Evolutionary conservation across 2,329 filamentous ascomycete genomes (phyloP).

Genomic region (Colletotrichum cordylinicola): DNA sequence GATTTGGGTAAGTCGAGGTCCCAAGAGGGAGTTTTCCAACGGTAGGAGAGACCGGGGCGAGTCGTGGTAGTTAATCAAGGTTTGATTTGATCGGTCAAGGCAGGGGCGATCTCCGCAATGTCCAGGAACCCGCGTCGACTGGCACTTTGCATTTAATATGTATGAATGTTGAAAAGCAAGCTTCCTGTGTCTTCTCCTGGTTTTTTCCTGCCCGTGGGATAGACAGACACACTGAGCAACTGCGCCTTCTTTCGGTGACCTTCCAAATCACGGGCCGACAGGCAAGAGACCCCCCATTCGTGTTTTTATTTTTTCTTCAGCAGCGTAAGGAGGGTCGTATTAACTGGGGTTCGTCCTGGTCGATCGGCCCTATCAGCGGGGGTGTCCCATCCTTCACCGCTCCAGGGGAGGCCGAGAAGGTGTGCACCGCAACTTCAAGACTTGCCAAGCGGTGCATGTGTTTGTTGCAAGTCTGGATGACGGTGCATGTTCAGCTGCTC

Average conservation of each 20-base stretch:
- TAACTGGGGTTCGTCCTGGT: slow-evolving; percentile 10
- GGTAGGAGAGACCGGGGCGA: not conserved
- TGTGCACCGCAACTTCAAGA: not conserved
- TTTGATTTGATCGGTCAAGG: not conserved
- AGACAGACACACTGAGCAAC: not conserved
- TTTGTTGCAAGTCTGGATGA: not conserved
- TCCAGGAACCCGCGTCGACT: not conserved
- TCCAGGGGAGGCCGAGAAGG: not conserved
- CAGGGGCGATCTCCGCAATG: not conserved
- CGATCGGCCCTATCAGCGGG: slow-evolving; percentile 21
- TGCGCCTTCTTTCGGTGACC: not conserved
- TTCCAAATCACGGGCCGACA: not conserved
- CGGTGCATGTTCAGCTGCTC: not conserved
- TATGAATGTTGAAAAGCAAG: not conserved
- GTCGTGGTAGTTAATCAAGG: not conserved
- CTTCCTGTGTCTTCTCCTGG: not conserved
- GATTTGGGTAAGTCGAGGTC: not conserved
- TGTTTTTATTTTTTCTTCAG: not conserved
- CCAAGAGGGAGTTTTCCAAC: not conserved
- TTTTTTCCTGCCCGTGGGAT: not conserved
- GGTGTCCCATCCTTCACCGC: slow-evolving; percentile 6
- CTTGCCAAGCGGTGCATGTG: not conserved
- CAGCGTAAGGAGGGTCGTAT: slow-evolving; percentile 4
- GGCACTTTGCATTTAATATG: not conserved
- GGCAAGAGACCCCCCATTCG: not conserved